Evolutionary conservation across 2,329 filamentous ascomycete genomes (phyloP), one percentile per base, ranked within the genome.

Genomic region (Colletotrichum sidae): DNA sequence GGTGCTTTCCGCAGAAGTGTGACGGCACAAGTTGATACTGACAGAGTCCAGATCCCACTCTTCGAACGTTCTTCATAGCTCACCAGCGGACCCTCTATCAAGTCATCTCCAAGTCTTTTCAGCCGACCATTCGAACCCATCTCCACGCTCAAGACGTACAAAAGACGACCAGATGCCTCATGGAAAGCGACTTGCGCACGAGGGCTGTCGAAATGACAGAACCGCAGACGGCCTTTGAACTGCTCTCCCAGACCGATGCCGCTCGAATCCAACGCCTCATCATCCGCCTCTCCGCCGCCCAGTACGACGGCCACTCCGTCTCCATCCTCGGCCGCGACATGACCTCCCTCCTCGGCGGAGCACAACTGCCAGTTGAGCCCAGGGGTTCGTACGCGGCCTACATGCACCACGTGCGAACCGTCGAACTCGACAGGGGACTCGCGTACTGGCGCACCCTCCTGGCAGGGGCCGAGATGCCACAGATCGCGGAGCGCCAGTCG

Each of bases 31-130:
- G 1, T 2, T 1, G 25, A 25, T 34, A 11, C 57, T 54, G 1
- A 60, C 3, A 2, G 11, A 41, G 12, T 6, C 7, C 50, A 60
- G 57, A 54, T 50, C 34, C 41, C 0, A 83, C 85, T 25, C 77
- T 89, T 8, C 83, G 85, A 33, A 87, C 86, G 0, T 80, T 81
- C 0, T 88, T 88, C 55, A 76, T 83, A 3, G 73, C 78, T 0
- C 77, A 84, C 57, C 77, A 78, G 10, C 78, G 82, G 12, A 76
- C 75, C 2, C 74, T 85, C 0, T 85, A 81, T 67, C 84, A 86
- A 71, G 81, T 83, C 0, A 78, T 81, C 35, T 71, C 84, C 41
- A 78, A 78, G 50, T 76, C 77, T 2, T 80, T 78, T 68, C 51
- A 37, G 12, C 58, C 58, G 3, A 35, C 44, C 2, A 55, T 2